Evolutionary conservation across 2,329 filamentous ascomycete species (phyloP), one percentile per base, ranked within the genome.

Genomic region (Teratosphaeria epicoccoides): DNA sequence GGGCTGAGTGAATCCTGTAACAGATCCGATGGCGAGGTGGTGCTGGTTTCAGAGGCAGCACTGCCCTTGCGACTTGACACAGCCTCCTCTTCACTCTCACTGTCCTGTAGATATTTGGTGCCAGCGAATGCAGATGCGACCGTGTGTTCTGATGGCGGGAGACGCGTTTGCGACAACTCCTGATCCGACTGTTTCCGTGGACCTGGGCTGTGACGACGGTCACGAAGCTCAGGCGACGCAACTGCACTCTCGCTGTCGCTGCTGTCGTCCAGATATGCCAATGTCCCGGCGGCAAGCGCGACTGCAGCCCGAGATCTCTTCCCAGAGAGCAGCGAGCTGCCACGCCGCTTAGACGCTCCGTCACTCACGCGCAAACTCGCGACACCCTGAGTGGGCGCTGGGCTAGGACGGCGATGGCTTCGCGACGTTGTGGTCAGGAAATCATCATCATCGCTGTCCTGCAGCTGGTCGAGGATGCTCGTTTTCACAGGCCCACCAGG

Each of bases 21-120:
- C 9, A 40, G 17, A 17, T 40, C 33, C 17, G 33, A 40, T 17
- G 43, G 44, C 7, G 40, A 14, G 40, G 55, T 53, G 22, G 49
- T 43, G 37, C 49, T 22, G 14, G 50, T 47, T 25, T 37, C 26
- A 24, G 43, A 43, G 25, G 47, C 49, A 11, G 51, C 52, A 52
- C 63, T 65, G 50, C 56, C 55, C 24, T 63, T 55, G 45, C 63
- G 63, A 22, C 60, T 62, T n/a, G 56, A 54, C 33, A 62, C 56
- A 40, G 61, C 60, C 50, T 62, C 59, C 50, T 66, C 63, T 56
- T 64, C 60, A 43, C 53, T 56, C 26, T 59, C 61, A 47, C 63
- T 65, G 57, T 67, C 64, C 49, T 67, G 59, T 54, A 67, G 51
- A 53, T 67, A 67, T 57, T 67, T 67, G 25, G 64, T 67, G 43